These are phyloP conservation scores for Triticum monococcum DNA, from an alignment of 176 grass and related monocot species.

Conservation along the genomic window DNA sequence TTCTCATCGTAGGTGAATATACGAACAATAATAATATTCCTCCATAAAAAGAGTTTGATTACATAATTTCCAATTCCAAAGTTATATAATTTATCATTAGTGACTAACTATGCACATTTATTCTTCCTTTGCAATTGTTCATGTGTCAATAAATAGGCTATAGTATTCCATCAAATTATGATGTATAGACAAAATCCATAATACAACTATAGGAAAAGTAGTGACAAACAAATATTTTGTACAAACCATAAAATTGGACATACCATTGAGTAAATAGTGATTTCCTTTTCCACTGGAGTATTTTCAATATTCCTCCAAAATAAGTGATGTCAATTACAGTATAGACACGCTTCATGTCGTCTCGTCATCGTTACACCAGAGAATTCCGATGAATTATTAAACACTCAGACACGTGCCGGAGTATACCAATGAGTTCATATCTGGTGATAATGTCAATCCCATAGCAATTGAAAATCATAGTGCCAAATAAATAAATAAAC, in stretches of 20 bases:
- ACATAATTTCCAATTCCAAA: constrained; percentile 10
- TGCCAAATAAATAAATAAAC: neutral
- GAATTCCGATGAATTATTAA: neutral
- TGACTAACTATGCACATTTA: neutral
- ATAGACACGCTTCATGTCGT: neutral
- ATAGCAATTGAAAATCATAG: neutral
- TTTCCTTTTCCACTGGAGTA: no score
- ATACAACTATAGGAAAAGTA: no score
- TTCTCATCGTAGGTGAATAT: no score
- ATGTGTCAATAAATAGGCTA: neutral
- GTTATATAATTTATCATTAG: neutral
- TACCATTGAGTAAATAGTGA: no score
- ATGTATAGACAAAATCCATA: no score
- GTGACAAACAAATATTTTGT: no score
- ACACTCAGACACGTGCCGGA: neutral
- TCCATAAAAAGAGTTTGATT: neutral
- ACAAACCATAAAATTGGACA: no score
- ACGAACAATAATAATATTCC: neutral
- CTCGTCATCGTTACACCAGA: neutral
- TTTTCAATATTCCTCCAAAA: neutral
- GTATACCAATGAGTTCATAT: neutral
- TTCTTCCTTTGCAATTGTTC: constrained; percentile 1
- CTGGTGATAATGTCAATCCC: no score
- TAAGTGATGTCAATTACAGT: neutral
- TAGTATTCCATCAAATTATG: no score